Percentiles rank a stretch among this genome's conserved stretches.
Evolutionary conservation across 2,329 filamentous ascomycete species (phyloP).

Genomic region (Aureobasidium sp.): DNA sequence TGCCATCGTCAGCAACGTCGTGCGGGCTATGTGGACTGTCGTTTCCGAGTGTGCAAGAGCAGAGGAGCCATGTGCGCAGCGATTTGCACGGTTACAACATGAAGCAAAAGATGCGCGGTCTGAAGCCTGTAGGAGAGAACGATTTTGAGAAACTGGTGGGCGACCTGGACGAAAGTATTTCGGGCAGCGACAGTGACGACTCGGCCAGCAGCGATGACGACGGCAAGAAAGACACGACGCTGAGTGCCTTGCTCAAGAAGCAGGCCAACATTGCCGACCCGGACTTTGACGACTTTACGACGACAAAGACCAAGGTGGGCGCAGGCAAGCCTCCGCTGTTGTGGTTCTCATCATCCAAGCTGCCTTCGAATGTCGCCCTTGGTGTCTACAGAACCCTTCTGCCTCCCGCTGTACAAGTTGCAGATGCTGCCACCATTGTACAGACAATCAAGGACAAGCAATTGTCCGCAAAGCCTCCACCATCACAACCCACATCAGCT

Average conservation of each 20-base stretch:
- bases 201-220: conserved; percentile 60
- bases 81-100: conserved; percentile 93
- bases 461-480: conserved; percentile 53
- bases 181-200: conserved; percentile 67
- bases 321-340: conserved; percentile 67
- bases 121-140: conserved; percentile 62
- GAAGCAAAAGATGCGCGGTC: conserved; percentile 78
- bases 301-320: conserved; percentile 43
- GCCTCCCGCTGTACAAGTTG: conserved; percentile 61
- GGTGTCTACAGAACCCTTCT: conserved; percentile 83
- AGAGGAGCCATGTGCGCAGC: conserved; percentile 78
- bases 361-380: conserved; percentile 73
- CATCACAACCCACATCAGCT: conserved; percentile 35
- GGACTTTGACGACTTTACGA: conserved; percentile 40
- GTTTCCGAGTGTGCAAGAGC: conserved; percentile 69
- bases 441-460: conserved; percentile 71
- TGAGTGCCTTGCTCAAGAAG: conserved; percentile 72
- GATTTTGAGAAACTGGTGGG: conserved; percentile 85
- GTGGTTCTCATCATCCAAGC: conserved; percentile 72
- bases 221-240: conserved; percentile 57
- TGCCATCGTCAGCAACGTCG: conserved; percentile 56
- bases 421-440: conserved; percentile 51
- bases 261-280: conserved; percentile 65
- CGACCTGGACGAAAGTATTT: conserved; percentile 83
- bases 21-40: conserved; percentile 73